Conservation (phyloP, 495 filamentous ascomycete species). For the Aspergillus mulundensis region DNA sequence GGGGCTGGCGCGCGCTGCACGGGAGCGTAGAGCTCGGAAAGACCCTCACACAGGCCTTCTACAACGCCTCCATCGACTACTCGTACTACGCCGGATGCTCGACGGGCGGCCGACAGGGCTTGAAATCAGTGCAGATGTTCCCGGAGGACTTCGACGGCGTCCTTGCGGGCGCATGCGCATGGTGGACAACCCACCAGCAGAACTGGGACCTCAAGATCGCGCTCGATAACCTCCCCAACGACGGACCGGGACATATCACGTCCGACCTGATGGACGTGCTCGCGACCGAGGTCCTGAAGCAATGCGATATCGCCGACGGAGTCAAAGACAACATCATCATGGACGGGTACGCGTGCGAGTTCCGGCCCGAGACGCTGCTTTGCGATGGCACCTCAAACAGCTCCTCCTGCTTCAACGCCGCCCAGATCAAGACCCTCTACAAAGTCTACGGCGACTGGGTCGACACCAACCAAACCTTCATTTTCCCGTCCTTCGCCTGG, state of each 20-base stretch:
- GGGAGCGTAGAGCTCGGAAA: constrained; percentile 25
- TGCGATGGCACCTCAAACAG: constrained; percentile 26
- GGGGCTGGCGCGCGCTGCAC: constrained; percentile 19
- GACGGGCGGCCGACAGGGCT: constrained; percentile 55
- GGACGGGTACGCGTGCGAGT: constrained; percentile 45
- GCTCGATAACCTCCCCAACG: constrained; percentile 4
- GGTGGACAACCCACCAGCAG: constrained; percentile 9
- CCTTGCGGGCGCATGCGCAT: constrained; percentile 2
- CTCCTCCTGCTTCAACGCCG: constrained; percentile 41
- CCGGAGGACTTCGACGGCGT: constrained; percentile 36
- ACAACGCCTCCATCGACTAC: constrained; percentile 34
- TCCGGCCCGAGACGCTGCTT: constrained; percentile 38
- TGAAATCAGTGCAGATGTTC: constrained; percentile 49
- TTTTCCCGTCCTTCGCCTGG: constrained; percentile 9
- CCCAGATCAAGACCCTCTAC: constrained; percentile 46
- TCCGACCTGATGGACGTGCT: constrained; percentile 8
- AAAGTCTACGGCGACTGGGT: constrained; percentile 44
- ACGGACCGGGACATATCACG: constrained; percentile 4
- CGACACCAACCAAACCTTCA: constrained; percentile 26
- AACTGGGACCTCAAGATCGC: constrained; percentile 5
- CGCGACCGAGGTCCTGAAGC: constrained; percentile 18
- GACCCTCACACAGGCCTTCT: constrained; percentile 37
- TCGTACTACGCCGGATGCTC: constrained; percentile 59
- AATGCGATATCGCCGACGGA: constrained; percentile 56
- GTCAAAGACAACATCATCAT: constrained; percentile 52